Evolutionary conservation across 2,329 filamentous ascomycete species (phyloP), one percentile per base, ranked within the genome.

Genomic region (Cladosporium phlei): DNA sequence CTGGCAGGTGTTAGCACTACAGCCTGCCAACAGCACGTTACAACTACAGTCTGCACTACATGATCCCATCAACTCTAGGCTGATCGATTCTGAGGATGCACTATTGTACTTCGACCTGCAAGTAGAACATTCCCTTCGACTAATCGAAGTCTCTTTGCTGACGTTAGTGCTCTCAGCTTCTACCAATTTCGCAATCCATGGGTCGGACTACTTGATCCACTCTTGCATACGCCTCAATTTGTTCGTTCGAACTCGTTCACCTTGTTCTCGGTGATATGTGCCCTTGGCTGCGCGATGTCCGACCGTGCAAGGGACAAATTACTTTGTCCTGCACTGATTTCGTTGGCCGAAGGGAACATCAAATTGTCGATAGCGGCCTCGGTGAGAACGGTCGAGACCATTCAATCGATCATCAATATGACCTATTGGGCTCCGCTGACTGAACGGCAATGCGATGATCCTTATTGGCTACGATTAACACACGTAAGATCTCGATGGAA

Each of bases 371-470:
- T 45, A 5, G 42, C 42, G 4, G 42, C 42, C 8, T 45, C 42
- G 11, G 42, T 45, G 17, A 35, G 30, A n/a, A 45, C 42, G 8
- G 32, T 45, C 17, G 42, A 45, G 30, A 45, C 42, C 4, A 37
- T 45, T 8, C 42, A 45, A 12, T 32, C 42, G 11, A 45, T 45
- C 7, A 45, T 45, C 17, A 45, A 45, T 17, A 45, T 45, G 42
- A 45, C 42, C 4, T 45, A 45, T n/a, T 45, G 42, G 42, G 42
- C 42, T 28, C 42, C 42, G 5, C 24, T 37, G n/a, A 28, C 42
- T 8, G 42, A 45, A 19, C 32, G 42, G 12, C 42, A 45, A 22
- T 45, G 42, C 17, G 42, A 45, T 14, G 42, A 45, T 27, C 30
- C 42, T 14, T 45, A 45, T 37, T 45, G 42, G 42, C 17, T 45